Base-by-base conservation (phyloP, 78 protist genomes). In the Cavenderia fasciculata region DNA sequence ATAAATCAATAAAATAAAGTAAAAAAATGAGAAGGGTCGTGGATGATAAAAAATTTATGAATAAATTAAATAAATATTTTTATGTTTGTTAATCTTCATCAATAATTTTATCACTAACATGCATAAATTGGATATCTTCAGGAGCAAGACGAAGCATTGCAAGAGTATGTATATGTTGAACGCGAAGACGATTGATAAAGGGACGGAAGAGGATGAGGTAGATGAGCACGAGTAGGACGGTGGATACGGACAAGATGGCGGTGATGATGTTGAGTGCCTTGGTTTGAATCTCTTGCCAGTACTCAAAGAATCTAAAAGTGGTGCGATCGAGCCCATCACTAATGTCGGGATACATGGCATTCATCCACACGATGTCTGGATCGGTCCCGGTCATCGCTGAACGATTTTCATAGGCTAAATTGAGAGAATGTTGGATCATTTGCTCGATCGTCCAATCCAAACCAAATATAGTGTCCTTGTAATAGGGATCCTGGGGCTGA, bases 91-190 rank as follows among this genome's bases (percentile, higher is more conserved):
- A 68, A 38, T 82, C 74, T 41, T 82, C 78, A 44, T 82, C 78
- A 65, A 82, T 57, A n/a, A 69, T 25, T 44, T 65, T 68, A 65
- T 82, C 90, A 82, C 71, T 57, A 21, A 82, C 73, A 57, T 82
- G 79, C 78, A 82, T 68, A 6, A 2, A 11, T 68, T 41, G 25
- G 23, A 82, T 65, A 54, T 65, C 76, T 2, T 65, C 90, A 0
- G 90, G 90, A 10, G 90, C 90, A 16, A 82, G 23, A 38, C 90
- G 25, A 29, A 82, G 38, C 61, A 82, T 54, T 0, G 90, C 90
- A n/a, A 82, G 21, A 2, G 90, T 82, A n/a, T 82, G 90, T 56
- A 82, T 65, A 44, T 82, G 90, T 43, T 82, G 70, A 31, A 82
- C 54, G 25, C 72, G 23, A 0, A 82, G 46, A 16, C 65, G 29